Conservation (phyloP, 164 flowering plant genomes). For the Litsea cubeba region DNA sequence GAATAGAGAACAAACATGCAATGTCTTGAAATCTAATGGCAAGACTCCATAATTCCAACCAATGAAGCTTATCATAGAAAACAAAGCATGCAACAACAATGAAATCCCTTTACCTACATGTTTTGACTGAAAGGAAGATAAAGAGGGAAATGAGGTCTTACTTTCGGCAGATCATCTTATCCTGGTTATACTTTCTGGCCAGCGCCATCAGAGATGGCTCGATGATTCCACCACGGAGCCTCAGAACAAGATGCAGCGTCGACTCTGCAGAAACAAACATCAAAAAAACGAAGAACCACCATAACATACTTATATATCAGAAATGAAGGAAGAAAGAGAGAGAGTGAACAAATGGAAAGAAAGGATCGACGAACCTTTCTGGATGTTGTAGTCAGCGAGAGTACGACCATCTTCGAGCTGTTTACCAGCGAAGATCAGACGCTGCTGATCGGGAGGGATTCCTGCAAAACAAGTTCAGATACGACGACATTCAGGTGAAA, state of each 20-base stretch:
- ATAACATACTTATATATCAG: neutral
- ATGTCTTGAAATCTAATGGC: no score
- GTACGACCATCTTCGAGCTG: constrained; percentile 32
- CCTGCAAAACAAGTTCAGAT: constrained; percentile 1
- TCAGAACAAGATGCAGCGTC: constrained; percentile 29
- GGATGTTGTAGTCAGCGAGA: constrained; percentile 32
- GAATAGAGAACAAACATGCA: no score
- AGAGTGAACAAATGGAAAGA: neutral
- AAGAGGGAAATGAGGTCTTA: constrained; percentile 1
- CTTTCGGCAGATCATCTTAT: constrained; percentile 32
- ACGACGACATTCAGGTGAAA: neutral
- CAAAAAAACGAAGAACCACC: neutral
- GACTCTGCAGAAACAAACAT: constrained; percentile 18
- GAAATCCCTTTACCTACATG: no score
- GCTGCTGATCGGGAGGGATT: constrained; percentile 32
- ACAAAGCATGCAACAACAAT: no score
- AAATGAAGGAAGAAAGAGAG: neutral
- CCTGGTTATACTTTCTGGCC: constrained; percentile 25
- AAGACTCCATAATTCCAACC: no score
- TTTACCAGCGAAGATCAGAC: constrained; percentile 29
- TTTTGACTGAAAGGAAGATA: neutral
- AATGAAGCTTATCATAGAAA: no score
- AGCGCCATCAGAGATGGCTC: constrained; percentile 31
- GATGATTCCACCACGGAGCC: constrained; percentile 35
- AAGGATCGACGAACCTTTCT: constrained; percentile 20